Evolutionary conservation across 1,284 basidiomycete species (phyloP), one percentile per base, ranked within the genome.

Genomic region (Mrakiaceae sp.): DNA sequence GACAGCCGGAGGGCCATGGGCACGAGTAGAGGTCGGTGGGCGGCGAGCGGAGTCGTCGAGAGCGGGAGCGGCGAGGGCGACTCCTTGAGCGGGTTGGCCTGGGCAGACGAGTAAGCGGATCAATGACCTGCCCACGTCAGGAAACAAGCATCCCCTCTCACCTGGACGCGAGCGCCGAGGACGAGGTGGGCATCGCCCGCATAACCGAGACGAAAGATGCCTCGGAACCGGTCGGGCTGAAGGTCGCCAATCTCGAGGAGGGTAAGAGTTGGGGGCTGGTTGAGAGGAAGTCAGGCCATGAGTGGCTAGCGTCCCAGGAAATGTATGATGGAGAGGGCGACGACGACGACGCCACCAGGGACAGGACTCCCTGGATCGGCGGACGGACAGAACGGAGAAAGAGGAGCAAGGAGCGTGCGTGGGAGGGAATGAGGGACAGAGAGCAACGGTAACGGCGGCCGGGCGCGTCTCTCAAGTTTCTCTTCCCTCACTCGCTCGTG

Each of bases 1-100:
- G 92, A 97, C 6, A 99, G 85, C n/a, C 92, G 88, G 58, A 99
- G 86, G 40, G 92, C 87, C 95, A 98, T 98, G 55, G 96, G 96
- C 2, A 99, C 96, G 59, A 95, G 87, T 50, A 97, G 84, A 3
- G 93, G 90, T 63, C 95, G 86, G 69, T 88, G 90, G 27, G 94
- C 93, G 12, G 92, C 90, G 3, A 97, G 82, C 81, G 96, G 76
- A 77, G 82, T 66, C 83, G 86, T 57, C 82, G 88, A 64, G 80
- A 81, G 83, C 84, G 86, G 72, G 84, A 82, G 74, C 83, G 87
- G 71, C 85, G 91, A 73, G 68, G 74, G 74, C 86, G 90, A 64
- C 84, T 84, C 72, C 70, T 95, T 92, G 69, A 98, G 81, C 0
- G 95, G 96, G 74, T 99, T 98, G 46, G 91, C 93, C 88, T 95